Base-by-base conservation (phyloP, 192 early-diverging fungal species). In the Mortierella hygrophila region DNA sequence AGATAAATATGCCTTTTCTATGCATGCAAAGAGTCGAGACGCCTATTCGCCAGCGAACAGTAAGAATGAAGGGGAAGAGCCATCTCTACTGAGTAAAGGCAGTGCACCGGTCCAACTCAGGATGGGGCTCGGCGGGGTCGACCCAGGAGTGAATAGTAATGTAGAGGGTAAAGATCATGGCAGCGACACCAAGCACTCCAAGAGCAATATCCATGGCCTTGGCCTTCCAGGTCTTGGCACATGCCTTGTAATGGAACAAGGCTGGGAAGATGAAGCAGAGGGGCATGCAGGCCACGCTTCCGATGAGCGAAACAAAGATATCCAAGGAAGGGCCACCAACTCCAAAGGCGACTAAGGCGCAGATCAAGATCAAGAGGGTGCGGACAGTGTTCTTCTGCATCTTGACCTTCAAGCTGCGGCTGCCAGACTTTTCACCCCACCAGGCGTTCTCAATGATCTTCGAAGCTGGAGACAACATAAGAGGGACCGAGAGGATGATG, bases 301-400 rank as follows among this genome's bases (percentile, higher is more conserved):
- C 97, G 49, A 98, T 93, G 42, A 98, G 91, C 15, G 92, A 91
- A 90, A 91, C 95, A 80, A 96, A 93, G 77, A 93, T 94, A 88
- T 96, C 94, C 55, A 96, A 83, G 78, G 92, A 92, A 41, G 88
- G 88, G 38, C 90, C 89, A 9, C 90, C 88, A 13, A 94, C 94
- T 18, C 87, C 79, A 88, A 93, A 94, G 0, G 93, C 93, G 21
- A 94, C 82, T 35, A 88, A 65, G 21, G 91, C 94, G 57, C 94
- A 91, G 32, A 89, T 21, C 23, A 87, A 86, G n/a, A 94, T 92
- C 72, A 95, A 82, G 11, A 88, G 70, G 23, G 90, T 89, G 1
- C 95, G 88, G 72, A 93, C 89, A 23, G 87, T 81, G 77, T 96
- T 96, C 90, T 96, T 96, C 73, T 92, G 91, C 94, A 94, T 95